Percentiles rank a stretch among this genome's conserved stretches.
phyloP scores from a whole-genome alignment of 2,329 filamentous ascomycete species.

The Bipolaris oryzae region DNA sequence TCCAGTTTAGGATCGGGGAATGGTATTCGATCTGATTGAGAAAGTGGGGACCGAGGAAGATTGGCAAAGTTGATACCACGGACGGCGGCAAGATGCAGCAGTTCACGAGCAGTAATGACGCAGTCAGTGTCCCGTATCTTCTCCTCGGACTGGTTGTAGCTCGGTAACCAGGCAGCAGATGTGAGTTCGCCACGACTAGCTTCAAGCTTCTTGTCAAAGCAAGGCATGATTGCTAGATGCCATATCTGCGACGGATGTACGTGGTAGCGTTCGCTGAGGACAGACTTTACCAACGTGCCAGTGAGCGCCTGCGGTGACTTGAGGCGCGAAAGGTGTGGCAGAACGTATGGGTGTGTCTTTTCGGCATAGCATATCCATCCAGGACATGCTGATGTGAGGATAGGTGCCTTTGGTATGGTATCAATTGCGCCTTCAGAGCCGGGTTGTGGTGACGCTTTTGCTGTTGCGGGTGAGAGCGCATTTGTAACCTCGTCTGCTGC shows the following conservation, averaged over 20 bases:
- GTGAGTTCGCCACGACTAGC: slow-evolving; percentile 93
- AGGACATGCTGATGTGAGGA: slow-evolving; percentile 88
- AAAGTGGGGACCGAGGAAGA: slow-evolving; percentile 66
- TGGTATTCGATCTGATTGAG: slow-evolving; percentile 53
- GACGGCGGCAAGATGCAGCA: slow-evolving; percentile 85
- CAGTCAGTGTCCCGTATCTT: slow-evolving; percentile 88
- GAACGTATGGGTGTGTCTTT: slow-evolving; percentile 92
- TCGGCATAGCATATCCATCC: slow-evolving; percentile 99
- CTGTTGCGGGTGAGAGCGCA: slow-evolving; percentile 38
- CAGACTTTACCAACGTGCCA: slow-evolving; percentile 88
- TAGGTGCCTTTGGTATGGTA: slow-evolving; percentile 63
- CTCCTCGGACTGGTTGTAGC: slow-evolving; percentile 27
- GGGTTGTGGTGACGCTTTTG: slow-evolving; percentile 29
- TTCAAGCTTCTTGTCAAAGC: slow-evolving; percentile 98
- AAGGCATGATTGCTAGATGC: slow-evolving; percentile 96
- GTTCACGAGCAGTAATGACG: slow-evolving; percentile 94
- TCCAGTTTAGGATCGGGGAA: slow-evolving; percentile 78
- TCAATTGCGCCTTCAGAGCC: slow-evolving; percentile 43
- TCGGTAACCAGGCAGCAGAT: slow-evolving; percentile 69
- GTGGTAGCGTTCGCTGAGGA: slow-evolving; percentile 72
- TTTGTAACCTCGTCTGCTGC: slow-evolving; percentile 56
- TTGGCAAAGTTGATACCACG: slow-evolving; percentile 77
- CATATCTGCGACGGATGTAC: slow-evolving; percentile 83
- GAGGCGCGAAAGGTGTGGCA: slow-evolving; percentile 86
- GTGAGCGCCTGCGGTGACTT: slow-evolving; percentile 94